Percentiles rank a stretch among this genome's conserved stretches.
These are phyloP conservation scores for Fusarium albosuccineum DNA, from an alignment of 2,329 filamentous ascomycete genomes.

Conservation along the genomic window DNA sequence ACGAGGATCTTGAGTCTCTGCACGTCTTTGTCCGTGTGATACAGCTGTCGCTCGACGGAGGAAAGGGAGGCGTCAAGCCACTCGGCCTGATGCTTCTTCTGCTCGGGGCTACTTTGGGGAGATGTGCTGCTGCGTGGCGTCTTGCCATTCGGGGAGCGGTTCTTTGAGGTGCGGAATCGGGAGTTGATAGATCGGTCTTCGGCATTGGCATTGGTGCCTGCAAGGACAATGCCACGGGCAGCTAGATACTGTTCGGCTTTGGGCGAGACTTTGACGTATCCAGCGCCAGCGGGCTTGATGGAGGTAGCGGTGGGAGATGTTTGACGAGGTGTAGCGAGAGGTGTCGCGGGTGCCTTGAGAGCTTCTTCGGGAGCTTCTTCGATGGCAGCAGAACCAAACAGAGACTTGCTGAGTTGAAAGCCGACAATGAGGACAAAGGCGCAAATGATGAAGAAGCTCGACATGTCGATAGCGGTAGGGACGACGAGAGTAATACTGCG, in stretches of 20 bases:
- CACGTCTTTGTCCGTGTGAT: too few relatives aligned
- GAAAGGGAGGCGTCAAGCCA: too few relatives aligned
- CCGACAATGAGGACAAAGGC: slow-evolving; percentile 6
- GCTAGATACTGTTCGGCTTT: slow-evolving; percentile 25
- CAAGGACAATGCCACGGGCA: slow-evolving; percentile 4
- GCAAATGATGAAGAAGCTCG: background rate
- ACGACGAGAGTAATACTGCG: background rate
- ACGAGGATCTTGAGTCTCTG: too few relatives aligned
- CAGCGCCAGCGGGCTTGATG: slow-evolving; percentile 8
- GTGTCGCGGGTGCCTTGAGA: background rate
- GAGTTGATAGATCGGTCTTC: slow-evolving; percentile 13
- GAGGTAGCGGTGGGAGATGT: background rate
- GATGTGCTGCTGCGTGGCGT: background rate
- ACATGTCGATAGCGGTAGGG: background rate
- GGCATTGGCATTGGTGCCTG: slow-evolving; percentile 7
- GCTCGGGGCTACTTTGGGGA: background rate
- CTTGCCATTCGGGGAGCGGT: background rate
- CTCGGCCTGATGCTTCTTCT: too few relatives aligned
- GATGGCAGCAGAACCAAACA: slow-evolving; percentile 9
- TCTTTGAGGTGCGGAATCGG: background rate
- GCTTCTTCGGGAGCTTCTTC: background rate
- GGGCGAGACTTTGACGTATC: slow-evolving; percentile 31
- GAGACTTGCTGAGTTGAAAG: slow-evolving; percentile 17
- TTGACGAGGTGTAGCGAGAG: background rate
- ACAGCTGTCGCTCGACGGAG: too few relatives aligned